Conservation (phyloP, 2,329 filamentous ascomycete genomes). For the Pochonia chlamydosporia region DNA sequence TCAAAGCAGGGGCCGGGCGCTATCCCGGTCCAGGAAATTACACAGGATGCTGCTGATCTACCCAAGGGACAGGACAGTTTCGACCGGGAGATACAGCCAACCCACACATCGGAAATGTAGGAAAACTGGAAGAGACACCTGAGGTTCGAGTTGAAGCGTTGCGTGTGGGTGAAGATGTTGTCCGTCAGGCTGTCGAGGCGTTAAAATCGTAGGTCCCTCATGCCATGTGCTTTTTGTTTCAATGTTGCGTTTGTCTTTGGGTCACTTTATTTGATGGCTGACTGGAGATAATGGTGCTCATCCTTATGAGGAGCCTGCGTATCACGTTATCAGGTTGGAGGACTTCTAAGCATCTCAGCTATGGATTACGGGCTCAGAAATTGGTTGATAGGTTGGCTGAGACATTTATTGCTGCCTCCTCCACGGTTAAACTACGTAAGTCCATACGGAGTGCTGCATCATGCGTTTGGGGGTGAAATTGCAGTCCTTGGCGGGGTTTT, state of each 20-base stretch:
- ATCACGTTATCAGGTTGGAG: not conserved
- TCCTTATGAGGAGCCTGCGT: not conserved
- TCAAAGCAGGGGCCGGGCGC: conserved; percentile 50
- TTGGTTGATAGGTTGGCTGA: too few relatives aligned
- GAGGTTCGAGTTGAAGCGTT: conserved; percentile 60
- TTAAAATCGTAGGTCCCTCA: not conserved
- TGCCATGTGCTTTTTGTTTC: too few relatives aligned
- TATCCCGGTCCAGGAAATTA: conserved; percentile 47
- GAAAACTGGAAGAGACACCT: conserved; percentile 50
- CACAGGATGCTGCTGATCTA: conserved; percentile 47
- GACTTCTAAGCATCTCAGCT: too few relatives aligned
- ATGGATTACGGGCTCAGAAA: too few relatives aligned
- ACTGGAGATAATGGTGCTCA: not conserved
- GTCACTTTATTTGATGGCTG: not conserved
- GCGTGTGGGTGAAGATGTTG: conserved; percentile 52
- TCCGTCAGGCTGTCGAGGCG: conserved; percentile 9
- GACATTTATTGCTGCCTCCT: too few relatives aligned
- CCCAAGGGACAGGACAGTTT: conserved; percentile 58
- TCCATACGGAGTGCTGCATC: too few relatives aligned
- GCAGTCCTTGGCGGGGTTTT: too few relatives aligned
- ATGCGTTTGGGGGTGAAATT: too few relatives aligned
- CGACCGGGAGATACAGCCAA: conserved; percentile 55
- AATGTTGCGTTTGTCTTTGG: too few relatives aligned
- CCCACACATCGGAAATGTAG: conserved; percentile 55
- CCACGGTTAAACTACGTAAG: too few relatives aligned